These are phyloP conservation scores for Primulina huaijiensis DNA, from an alignment of 257 asterid species.

Conservation along the genomic window DNA sequence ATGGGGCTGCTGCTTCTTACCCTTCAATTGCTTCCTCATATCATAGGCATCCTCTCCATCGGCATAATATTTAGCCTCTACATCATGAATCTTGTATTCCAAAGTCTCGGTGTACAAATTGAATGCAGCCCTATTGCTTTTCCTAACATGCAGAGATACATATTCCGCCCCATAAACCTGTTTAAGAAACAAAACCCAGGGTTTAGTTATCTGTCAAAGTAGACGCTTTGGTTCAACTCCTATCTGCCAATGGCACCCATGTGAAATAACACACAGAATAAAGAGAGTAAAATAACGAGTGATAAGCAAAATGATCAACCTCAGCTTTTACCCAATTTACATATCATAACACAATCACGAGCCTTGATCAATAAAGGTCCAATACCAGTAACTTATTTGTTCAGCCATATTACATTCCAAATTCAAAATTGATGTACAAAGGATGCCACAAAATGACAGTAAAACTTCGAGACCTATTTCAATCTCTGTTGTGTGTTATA, in stretches of 20 bases:
- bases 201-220: conserved; percentile 1
- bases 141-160: conserved; percentile 92
- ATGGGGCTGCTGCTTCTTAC: conserved; percentile 53
- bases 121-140: conserved; percentile 90
- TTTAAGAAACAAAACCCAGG: conserved; percentile 23
- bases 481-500: not conserved
- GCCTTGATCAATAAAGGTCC: not conserved
- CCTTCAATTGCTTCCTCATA: conserved; percentile 90
- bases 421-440: not conserved
- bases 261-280: not conserved
- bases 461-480: not conserved
- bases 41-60: conserved; percentile 99
- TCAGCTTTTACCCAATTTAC: not conserved
- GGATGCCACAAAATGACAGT: not conserved
- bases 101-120: conserved; percentile 81
- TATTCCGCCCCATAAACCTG: conserved; percentile 91
- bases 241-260: not conserved
- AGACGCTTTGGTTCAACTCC: not conserved
- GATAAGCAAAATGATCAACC: not conserved
- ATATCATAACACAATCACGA: not conserved
- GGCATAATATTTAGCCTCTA: conserved; percentile 94
- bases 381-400: not conserved
- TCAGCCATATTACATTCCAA: not conserved
- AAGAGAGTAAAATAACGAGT: conserved; percentile 7
- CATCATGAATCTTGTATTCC: conserved; percentile 85